Percentiles rank a stretch among this genome's conserved stretches.
These are phyloP conservation scores for Gossypium davidsonii DNA, from an alignment of 441 rosid genomes.

Conservation along the genomic window DNA sequence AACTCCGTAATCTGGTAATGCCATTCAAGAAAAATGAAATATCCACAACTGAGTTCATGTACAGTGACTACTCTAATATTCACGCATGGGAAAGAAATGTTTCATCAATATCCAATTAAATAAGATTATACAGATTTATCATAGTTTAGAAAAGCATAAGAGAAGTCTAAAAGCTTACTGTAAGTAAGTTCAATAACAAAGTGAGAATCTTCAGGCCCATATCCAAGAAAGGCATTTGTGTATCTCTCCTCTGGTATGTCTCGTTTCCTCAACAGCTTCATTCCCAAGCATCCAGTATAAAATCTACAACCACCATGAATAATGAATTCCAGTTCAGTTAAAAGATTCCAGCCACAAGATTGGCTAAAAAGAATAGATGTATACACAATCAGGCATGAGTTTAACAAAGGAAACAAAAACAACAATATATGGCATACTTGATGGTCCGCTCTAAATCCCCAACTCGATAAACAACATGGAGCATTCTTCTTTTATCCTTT, in stretches of 20 bases:
- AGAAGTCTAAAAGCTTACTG: constrained; percentile 27
- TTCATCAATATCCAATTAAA: neutral
- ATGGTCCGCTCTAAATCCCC: constrained; percentile 93
- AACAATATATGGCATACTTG: constrained; percentile 38
- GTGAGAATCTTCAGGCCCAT: constrained; percentile 67
- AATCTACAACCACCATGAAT: constrained; percentile 34
- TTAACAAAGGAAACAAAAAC: neutral
- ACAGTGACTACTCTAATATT: neutral
- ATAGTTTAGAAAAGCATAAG: neutral
- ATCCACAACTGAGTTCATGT: neutral
- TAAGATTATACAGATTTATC: neutral
- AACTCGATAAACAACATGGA: constrained; percentile 93
- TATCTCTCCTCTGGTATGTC: constrained; percentile 70
- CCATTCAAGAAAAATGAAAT: constrained; percentile 10
- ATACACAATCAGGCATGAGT: neutral
- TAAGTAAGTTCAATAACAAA: constrained; percentile 59
- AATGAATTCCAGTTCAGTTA: neutral
- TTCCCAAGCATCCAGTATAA: constrained; percentile 65
- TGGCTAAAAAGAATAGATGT: neutral
- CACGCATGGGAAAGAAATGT: neutral
- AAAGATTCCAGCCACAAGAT: neutral
- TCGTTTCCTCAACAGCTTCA: constrained; percentile 67
- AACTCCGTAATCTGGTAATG: constrained; percentile 39
- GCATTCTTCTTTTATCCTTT: constrained; percentile 78
- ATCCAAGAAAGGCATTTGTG: constrained; percentile 66